Evolutionary conservation across 345 rosid genomes (phyloP).

Genomic region (Heritiera littoralis): DNA sequence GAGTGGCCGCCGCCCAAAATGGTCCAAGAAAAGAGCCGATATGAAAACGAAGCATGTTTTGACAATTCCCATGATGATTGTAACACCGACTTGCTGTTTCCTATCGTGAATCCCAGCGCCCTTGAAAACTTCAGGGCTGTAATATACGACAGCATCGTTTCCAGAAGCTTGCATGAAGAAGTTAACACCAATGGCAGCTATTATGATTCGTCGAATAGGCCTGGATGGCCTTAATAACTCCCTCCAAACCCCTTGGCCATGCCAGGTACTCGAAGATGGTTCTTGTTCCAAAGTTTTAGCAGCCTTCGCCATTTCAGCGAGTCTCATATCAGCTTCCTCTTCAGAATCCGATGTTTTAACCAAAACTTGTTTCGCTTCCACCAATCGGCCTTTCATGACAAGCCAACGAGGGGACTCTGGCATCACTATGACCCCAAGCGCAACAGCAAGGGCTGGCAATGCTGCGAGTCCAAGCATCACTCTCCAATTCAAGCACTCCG

Average conservation of each 20-base stretch:
- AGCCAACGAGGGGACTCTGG: slow-evolving; percentile 71
- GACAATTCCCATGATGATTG: slow-evolving; percentile 49
- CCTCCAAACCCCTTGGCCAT: slow-evolving; percentile 49
- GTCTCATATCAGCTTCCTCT: slow-evolving; percentile 44
- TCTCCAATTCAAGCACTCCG: slow-evolving; percentile 44
- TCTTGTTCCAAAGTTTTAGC: slow-evolving; percentile 10
- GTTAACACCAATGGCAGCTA: slow-evolving; percentile 53
- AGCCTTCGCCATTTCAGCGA: slow-evolving; percentile 39
- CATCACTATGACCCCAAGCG: slow-evolving; percentile 39
- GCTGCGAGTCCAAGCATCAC: slow-evolving; percentile 58
- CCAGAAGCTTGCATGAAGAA: slow-evolving; percentile 79
- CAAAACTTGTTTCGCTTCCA: slow-evolving; percentile 45
- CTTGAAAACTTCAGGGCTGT: slow-evolving; percentile 55
- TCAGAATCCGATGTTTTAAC: slow-evolving; percentile 40
- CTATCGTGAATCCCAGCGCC: slow-evolving; percentile 40
- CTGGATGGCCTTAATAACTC: slow-evolving; percentile 39
- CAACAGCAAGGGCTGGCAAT: slow-evolving; percentile 37
- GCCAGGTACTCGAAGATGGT: slow-evolving; percentile 24
- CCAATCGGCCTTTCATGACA: slow-evolving; percentile 46
- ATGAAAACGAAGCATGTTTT: slow-evolving; percentile 44
- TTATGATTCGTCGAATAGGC: slow-evolving; percentile 41
- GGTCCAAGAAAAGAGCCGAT: slow-evolving; percentile 51
- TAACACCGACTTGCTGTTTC: slow-evolving; percentile 43
- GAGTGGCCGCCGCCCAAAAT: slow-evolving; percentile 49
- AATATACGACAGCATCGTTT: slow-evolving; percentile 54